These are phyloP conservation scores for Hyaloscypha variabilis DNA, from an alignment of 495 filamentous ascomycete species.

Conservation along the genomic window DNA sequence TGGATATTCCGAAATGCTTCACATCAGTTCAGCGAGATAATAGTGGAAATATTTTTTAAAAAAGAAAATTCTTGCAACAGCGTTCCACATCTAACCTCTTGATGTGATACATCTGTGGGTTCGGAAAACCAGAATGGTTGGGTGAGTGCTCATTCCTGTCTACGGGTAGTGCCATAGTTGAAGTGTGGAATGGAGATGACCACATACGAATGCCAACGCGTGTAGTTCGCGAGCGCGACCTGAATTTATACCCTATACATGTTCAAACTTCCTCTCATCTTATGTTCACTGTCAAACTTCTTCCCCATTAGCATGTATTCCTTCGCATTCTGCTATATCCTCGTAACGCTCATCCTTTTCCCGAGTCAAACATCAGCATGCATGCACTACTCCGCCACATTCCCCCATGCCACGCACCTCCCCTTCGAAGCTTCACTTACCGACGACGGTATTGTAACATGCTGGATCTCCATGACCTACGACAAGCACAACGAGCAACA, in stretches of 20 bases:
- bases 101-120: background rate
- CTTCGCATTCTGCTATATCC: background rate
- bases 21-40: background rate
- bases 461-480: slow-evolving; percentile 2
- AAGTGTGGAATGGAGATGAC: background rate
- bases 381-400: slow-evolving; percentile 7
- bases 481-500: background rate
- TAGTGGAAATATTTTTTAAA: background rate
- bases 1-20: background rate
- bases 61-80: background rate
- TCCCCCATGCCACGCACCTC: background rate
- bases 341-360: background rate
- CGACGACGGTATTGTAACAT: background rate
- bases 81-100: too few species aligned
- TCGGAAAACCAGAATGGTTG: too few species aligned
- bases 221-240: background rate
- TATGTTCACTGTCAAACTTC: background rate
- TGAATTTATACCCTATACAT: background rate
- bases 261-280: background rate
- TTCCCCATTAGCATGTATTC: background rate
- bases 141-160: background rate
- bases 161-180: background rate
- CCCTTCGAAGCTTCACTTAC: slow-evolving; percentile 2
- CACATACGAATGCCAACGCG: background rate
- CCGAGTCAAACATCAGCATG: background rate